Evolutionary conservation across 2,329 filamentous ascomycete genomes (phyloP).

Genomic region (Hypoxylon sp.): DNA sequence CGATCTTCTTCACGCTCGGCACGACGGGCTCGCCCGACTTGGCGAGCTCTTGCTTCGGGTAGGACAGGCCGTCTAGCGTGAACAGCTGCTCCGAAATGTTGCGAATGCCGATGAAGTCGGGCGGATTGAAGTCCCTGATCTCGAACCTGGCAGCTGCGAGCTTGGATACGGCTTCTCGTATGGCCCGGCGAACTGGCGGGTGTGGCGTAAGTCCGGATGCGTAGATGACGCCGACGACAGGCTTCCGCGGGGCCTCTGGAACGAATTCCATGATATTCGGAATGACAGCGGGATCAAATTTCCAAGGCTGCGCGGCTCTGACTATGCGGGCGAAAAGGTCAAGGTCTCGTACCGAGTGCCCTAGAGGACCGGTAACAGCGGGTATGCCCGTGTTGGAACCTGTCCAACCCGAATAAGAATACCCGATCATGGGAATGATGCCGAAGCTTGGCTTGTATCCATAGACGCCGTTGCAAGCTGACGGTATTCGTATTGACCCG

Average conservation of each 20-base stretch:
- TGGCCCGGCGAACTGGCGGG: conserved; percentile 51
- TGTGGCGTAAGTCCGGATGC: conserved; percentile 53
- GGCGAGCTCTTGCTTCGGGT: conserved; percentile 52
- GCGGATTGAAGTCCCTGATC: conserved; percentile 53
- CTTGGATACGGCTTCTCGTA: conserved; percentile 50
- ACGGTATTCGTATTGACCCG: conserved; percentile 50
- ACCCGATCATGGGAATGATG: conserved; percentile 54
- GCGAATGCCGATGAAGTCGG: conserved; percentile 53
- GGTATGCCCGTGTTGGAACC: conserved; percentile 53
- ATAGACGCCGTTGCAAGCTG: conserved; percentile 54
- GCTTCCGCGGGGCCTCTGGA: conserved; percentile 40
- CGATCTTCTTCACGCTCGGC: conserved; percentile 54
- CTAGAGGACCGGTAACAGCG: conserved; percentile 51
- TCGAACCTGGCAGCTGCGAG: conserved; percentile 52
- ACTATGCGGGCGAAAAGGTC: conserved; percentile 46
- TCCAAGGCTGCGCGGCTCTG: conserved; percentile 48
- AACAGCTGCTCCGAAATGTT: conserved; percentile 55
- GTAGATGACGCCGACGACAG: conserved; percentile 53
- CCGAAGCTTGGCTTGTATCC: conserved; percentile 54
- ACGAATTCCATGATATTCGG: conserved; percentile 44
- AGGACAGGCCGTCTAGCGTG: conserved; percentile 56
- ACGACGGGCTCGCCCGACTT: conserved; percentile 55
- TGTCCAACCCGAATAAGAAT: conserved; percentile 52
- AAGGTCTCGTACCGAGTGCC: conserved; percentile 50
- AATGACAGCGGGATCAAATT: conserved; percentile 47